Conservation (phyloP, 2,329 filamentous ascomycete genomes). For the Onygenales sp. region DNA sequence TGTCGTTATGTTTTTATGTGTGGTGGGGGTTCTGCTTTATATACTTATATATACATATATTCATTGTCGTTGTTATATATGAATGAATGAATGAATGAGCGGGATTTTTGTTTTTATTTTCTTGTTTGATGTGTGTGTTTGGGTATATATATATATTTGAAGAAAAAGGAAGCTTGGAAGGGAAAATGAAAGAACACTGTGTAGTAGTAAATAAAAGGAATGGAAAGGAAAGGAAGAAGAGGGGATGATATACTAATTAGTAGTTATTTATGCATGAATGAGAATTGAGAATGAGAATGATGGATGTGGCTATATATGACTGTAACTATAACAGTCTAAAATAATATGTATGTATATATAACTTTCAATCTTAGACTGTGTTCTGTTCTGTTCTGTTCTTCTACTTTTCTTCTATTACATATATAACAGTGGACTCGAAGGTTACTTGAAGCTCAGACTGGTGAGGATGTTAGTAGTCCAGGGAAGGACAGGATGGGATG, state of each 20-base stretch:
- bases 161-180: too few species aligned
- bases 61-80: too few species aligned
- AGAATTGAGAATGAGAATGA: neutral
- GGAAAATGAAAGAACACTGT: too few species aligned
- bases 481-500: too few species aligned
- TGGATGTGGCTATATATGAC: neutral
- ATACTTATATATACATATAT: too few species aligned
- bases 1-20: neutral
- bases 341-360: neutral
- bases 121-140: too few species aligned
- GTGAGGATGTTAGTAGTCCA: too few species aligned
- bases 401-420: constrained; percentile 7
- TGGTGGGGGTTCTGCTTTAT: too few species aligned
- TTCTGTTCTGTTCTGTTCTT: constrained; percentile 1
- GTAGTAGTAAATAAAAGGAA: neutral
- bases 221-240: neutral
- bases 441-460: too few species aligned
- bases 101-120: too few species aligned
- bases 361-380: constrained; percentile 1
- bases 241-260: neutral
- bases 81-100: too few species aligned
- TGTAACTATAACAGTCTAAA: neutral
- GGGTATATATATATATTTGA: too few species aligned
- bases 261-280: neutral
- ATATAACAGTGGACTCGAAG: neutral